phyloP scores from a whole-genome alignment of 2,329 filamentous ascomycete genomes.

The Blastomyces silverae region DNA sequence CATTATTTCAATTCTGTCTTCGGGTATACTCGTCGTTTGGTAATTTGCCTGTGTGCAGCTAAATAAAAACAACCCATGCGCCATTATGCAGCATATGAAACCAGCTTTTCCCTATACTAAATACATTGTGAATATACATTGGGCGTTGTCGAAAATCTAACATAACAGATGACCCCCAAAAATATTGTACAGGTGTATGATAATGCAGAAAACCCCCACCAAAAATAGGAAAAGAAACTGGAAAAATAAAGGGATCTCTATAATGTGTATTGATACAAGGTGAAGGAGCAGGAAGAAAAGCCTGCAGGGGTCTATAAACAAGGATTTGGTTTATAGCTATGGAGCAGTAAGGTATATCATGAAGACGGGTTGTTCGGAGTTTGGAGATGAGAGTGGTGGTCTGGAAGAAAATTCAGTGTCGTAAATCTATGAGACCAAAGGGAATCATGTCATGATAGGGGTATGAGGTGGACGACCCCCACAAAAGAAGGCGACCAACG shows the following conservation, averaged over 20 bases:
- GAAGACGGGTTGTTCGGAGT: background rate
- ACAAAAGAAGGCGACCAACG: background rate
- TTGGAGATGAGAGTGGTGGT: background rate
- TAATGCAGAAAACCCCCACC: background rate
- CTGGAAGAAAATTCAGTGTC: background rate
- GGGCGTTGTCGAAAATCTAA: background rate
- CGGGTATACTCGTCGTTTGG: background rate
- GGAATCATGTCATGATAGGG: background rate
- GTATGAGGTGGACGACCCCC: background rate
- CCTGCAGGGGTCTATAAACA: background rate
- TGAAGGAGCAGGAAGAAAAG: background rate
- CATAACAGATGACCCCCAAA: background rate
- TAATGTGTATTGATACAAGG: background rate
- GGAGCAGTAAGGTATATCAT: background rate
- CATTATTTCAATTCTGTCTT: background rate
- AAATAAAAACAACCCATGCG: background rate
- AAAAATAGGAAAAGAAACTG: background rate
- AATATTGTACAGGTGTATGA: background rate
- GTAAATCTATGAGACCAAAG: background rate
- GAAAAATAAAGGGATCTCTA: background rate
- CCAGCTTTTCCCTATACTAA: background rate
- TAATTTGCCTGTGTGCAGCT: background rate
- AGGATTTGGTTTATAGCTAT: background rate
- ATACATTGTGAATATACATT: background rate
- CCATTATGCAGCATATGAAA: background rate